These are phyloP conservation scores for Coffea canephora DNA, from an alignment of 257 asterid genomes.

Conservation along the genomic window DNA sequence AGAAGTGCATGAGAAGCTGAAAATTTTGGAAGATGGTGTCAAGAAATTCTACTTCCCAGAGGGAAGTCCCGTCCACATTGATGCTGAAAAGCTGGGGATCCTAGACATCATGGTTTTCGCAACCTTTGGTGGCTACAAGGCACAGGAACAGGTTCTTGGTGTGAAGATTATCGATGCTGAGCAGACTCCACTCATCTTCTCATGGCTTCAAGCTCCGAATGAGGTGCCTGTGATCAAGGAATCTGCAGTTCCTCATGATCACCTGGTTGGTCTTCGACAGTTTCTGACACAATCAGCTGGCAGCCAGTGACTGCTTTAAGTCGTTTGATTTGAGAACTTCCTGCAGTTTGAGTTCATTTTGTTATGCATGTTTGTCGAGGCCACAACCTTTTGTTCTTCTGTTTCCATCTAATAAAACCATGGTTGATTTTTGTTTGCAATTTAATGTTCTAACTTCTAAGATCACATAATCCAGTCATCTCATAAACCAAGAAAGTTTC, in stretches of 20 bases:
- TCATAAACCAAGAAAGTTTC: no score
- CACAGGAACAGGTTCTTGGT: constrained; percentile 34
- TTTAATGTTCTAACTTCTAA: no score
- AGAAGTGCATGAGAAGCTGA: constrained; percentile 22
- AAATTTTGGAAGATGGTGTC: constrained; percentile 35
- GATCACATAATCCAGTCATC: no score
- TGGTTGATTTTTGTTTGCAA: no score
- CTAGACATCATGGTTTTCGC: constrained; percentile 34
- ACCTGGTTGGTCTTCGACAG: constrained; percentile 19
- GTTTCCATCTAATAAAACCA: no score
- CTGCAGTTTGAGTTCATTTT: no score
- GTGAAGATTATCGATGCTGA: constrained; percentile 30
- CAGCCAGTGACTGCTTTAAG: no score
- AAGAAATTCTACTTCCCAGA: constrained; percentile 19
- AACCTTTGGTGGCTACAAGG: constrained; percentile 31
- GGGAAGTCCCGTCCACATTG: neutral
- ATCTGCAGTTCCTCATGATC: constrained; percentile 27
- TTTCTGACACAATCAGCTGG: neutral
- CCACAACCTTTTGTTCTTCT: no score
- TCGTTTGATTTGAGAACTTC: no score
- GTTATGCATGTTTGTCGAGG: no score
- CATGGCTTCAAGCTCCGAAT: constrained; percentile 32
- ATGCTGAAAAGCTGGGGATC: constrained; percentile 24
- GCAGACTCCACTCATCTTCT: constrained; percentile 30
- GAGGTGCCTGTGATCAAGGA: constrained; percentile 30